phyloP scores from a whole-genome alignment of 2,329 filamentous ascomycete genomes.

The Capronia coronata region DNA sequence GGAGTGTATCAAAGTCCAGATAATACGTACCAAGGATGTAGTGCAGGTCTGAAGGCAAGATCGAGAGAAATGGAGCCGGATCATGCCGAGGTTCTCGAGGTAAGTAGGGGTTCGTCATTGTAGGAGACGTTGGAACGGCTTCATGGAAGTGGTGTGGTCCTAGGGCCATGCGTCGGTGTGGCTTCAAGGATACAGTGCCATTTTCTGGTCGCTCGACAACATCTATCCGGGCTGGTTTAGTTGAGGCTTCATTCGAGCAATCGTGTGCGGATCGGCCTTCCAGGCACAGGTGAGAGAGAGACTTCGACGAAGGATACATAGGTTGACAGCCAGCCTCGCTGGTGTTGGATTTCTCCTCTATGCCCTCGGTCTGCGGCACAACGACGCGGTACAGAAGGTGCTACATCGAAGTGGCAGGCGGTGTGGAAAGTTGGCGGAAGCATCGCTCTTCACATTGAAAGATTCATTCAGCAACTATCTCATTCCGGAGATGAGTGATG shows the following conservation, averaged over 20 bases:
- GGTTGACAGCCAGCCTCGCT: background rate
- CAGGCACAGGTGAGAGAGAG: background rate
- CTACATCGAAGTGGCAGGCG: background rate
- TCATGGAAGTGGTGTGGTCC: background rate
- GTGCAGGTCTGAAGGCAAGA: constrained; percentile 18
- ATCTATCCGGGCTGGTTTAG: too few species aligned
- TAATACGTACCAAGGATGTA: constrained; percentile 12
- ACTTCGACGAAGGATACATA: background rate
- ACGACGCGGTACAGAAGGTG: background rate
- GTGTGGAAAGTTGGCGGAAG: background rate
- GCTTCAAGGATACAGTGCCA: background rate
- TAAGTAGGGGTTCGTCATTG: background rate
- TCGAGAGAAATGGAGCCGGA: constrained; percentile 12
- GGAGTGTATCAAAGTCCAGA: constrained; percentile 20
- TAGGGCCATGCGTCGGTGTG: background rate
- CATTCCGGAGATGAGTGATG: too few species aligned
- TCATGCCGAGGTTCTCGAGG: background rate
- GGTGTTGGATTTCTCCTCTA: background rate
- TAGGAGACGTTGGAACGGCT: background rate
- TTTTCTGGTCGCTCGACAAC: background rate
- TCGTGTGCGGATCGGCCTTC: background rate
- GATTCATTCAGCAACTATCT: background rate
- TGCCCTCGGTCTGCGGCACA: background rate
- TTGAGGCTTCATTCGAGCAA: too few species aligned
- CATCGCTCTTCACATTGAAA: background rate